Evolutionary conservation across 495 filamentous ascomycete genomes (phyloP), one percentile per base, ranked within the genome.

Genomic region (Daldinia decipiens): DNA sequence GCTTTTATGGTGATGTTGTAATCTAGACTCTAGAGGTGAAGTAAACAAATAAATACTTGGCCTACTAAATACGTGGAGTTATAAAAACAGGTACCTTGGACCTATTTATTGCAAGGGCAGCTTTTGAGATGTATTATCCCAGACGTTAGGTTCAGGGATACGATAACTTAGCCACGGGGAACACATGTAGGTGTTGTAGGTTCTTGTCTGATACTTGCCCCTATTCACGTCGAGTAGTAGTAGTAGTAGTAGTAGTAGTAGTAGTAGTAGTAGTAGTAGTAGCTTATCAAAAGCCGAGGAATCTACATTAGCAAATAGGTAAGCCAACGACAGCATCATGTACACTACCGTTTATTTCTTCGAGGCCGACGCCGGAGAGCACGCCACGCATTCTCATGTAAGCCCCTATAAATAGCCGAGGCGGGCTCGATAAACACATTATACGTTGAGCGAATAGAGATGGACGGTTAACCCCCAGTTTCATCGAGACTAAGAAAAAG

Each of bases 301-400:
- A 1, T 9, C 29, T 32, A 32, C 7, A 32, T 32, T 32, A 32
- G 0, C 29, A 32, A 32, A 32, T 80, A 8, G 76, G 5, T 80
- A 8, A 76, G 5, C 79, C 78, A 3, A 76, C 76, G 6, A 78
- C 78, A 31, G 55, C 62, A 36, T 77, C 68, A 45, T 82, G 79
- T 0, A 82, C 64, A 4, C 67, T 26, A 19, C 77, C 78, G 65
- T 82, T 79, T 17, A 80, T 73, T 31, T 70, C 71, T 45, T 83
- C 81, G 27, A 83, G 76, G 57, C 75, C 80, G 1, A 74, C 55
- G 5, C 74, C 76, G 43, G 43, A 24, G 43, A 19, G 43, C 2
- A 21, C 9, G 1, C 19, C 8, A 9, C 8, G 8, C 8, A 47
- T 47, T 9, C 6, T 45, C 17, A 3, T 47, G n/a, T 11, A 17